Base-by-base conservation (phyloP, 2,329 filamentous ascomycete species). In the Biscogniauxia marginata region DNA sequence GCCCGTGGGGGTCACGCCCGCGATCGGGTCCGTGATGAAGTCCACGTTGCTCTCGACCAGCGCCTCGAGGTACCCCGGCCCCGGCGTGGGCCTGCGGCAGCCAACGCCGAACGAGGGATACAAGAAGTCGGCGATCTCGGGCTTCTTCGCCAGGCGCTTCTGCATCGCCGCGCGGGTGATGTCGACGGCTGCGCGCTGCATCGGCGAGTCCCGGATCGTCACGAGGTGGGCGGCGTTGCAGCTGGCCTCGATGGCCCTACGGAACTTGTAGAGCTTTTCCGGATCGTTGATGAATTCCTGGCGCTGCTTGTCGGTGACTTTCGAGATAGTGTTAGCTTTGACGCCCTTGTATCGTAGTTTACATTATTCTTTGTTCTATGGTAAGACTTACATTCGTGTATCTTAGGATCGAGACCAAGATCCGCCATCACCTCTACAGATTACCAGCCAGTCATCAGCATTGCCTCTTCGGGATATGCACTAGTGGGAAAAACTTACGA, bases 71-170 rank as follows among this genome's bases (percentile, higher is more conserved):
- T 79, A 80, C 8, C 77, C 77, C 8, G 69, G 71, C 1, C 77
- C 78, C 1, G 76, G 78, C 1, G 77, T 80, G 11, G 74, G 64
- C 50, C 76, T 77, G 34, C 74, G 73, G 64, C 76, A 79, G n/a
- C 76, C 75, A 3, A 76, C 70, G 1, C 72, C 71, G 58, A 78
- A 78, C 46, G 70, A 69, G 0, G 78, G 78, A 49, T 77, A 72
- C 24, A 80, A 70, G 30, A 71, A 70, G 8, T 75, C 66, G 25
- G 74, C 70, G 46, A 79, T 75, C 58, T 76, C 75, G 0, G 79
- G 77, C 43, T 78, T 77, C 44, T 69, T 62, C 18, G 69, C 58
- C 7, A 81, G 72, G 1, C 73, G 71, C 51, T 71, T 55, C 43
- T 66, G 67, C 77, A 80, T 81, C 50, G 70, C 66, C 1, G 54